Evolutionary conservation across 768 basidiomycete species (phyloP).

Genomic region (Panus rudis): DNA sequence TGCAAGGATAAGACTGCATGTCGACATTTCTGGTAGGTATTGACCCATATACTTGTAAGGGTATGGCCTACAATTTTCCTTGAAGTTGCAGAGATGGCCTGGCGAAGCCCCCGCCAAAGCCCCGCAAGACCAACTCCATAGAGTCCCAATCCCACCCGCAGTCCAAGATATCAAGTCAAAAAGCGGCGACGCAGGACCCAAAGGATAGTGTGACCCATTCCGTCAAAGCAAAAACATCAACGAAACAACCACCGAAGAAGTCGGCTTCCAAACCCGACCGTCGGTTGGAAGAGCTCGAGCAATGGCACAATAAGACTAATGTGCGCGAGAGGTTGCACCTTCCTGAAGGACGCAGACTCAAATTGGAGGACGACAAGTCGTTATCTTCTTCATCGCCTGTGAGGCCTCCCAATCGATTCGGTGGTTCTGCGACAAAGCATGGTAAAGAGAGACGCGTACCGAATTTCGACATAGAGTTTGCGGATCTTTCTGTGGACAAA

Average conservation of each 20-base stretch:
- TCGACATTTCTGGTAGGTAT: slow-evolving; percentile 63
- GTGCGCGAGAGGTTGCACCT: slow-evolving; percentile 27
- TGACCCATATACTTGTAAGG: background rate
- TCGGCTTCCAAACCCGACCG: slow-evolving; percentile 16
- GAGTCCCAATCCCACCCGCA: too few relatives aligned
- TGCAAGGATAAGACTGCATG: slow-evolving; percentile 76
- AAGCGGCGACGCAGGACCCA: background rate
- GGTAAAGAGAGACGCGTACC: too few relatives aligned
- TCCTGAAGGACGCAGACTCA: slow-evolving; percentile 36
- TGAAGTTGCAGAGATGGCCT: slow-evolving; percentile 70
- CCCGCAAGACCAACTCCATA: too few relatives aligned
- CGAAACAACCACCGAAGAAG: slow-evolving; percentile 20
- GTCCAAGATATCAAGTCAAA: slow-evolving; percentile 26
- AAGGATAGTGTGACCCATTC: background rate
- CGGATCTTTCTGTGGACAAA: too few relatives aligned
- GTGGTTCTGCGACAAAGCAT: too few relatives aligned
- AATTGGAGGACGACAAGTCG: slow-evolving; percentile 28
- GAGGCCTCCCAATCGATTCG: background rate
- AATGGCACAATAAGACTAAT: slow-evolving; percentile 35
- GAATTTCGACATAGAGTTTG: too few relatives aligned
- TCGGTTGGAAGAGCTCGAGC: slow-evolving; percentile 34
- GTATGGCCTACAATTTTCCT: background rate
- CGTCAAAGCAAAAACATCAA: slow-evolving; percentile 9
- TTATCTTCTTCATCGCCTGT: background rate
- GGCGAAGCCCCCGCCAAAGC: slow-evolving; percentile 42